These are phyloP conservation scores for Platanus orientalis DNA, from an alignment of 164 flowering plant species.

Conservation along the genomic window DNA sequence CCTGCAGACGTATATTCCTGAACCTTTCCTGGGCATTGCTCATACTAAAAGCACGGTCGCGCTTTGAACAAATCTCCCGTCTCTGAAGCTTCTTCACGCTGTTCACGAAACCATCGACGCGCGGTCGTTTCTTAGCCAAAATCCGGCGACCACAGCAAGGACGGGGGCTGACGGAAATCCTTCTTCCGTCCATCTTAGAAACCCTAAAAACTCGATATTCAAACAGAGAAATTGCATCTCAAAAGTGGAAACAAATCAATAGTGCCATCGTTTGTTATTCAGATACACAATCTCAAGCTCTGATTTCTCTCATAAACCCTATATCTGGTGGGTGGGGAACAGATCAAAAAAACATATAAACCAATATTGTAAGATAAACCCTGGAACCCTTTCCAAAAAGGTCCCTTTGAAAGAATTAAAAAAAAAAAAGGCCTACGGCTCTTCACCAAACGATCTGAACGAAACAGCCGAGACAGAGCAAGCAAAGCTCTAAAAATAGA, in stretches of 20 bases:
- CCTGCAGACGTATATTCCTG: slow-evolving; percentile 73
- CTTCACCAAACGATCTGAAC: background rate
- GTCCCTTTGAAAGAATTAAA: background rate
- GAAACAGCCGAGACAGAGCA: background rate
- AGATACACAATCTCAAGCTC: background rate
- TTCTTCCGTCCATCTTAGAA: slow-evolving; percentile 56
- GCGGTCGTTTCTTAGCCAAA: slow-evolving; percentile 65
- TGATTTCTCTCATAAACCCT: slow-evolving; percentile 5
- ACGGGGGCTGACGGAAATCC: slow-evolving; percentile 72
- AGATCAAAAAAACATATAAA: background rate
- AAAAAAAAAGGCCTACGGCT: background rate
- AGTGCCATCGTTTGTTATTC: background rate
- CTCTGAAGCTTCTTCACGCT: slow-evolving; percentile 93
- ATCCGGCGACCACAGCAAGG: slow-evolving; percentile 72
- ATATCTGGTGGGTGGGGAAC: background rate
- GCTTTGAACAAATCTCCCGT: slow-evolving; percentile 76
- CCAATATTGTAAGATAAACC: background rate
- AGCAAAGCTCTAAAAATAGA: background rate
- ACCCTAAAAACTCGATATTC: background rate
- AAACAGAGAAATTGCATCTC: slow-evolving; percentile 4
- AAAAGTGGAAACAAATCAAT: background rate
- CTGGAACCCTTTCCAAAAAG: background rate
- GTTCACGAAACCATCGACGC: slow-evolving; percentile 73
- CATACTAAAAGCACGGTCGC: slow-evolving; percentile 76
- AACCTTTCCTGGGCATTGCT: slow-evolving; percentile 84